These are phyloP conservation scores for Aspergillus aculeatus DNA, from an alignment of 2,329 filamentous ascomycete species.

Conservation along the genomic window DNA sequence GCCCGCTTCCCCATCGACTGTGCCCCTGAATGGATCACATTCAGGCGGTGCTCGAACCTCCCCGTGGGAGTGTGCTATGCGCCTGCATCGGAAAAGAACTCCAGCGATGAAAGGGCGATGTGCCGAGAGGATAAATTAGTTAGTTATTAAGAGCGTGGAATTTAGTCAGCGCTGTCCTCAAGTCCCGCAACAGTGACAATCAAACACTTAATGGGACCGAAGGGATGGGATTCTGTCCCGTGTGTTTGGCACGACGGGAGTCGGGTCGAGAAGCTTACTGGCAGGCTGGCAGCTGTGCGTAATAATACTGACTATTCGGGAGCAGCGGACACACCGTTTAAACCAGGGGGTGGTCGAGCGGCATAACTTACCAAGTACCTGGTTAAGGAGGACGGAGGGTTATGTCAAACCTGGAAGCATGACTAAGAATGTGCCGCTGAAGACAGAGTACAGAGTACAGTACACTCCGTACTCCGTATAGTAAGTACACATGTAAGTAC, in stretches of 20 bases:
- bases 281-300: constrained; percentile 1
- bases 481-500: too few relatives aligned
- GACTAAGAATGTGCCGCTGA: neutral
- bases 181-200: neutral
- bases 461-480: too few relatives aligned
- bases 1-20: neutral
- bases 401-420: neutral
- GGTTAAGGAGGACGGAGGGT: neutral
- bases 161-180: too few relatives aligned
- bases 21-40: neutral
- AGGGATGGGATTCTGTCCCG: neutral
- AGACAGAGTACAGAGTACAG: too few relatives aligned
- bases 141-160: neutral
- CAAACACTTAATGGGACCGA: neutral
- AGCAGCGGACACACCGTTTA: neutral
- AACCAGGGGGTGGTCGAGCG: neutral
- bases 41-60: neutral
- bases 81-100: neutral
- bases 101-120: neutral
- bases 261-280: neutral
- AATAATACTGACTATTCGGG: neutral
- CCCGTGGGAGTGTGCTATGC: neutral
- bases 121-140: neutral
- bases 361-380: neutral
- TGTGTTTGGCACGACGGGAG: constrained; percentile 3